These are phyloP conservation scores for Penicillium simplicissimum DNA, from an alignment of 495 filamentous ascomycete species.

Conservation along the genomic window DNA sequence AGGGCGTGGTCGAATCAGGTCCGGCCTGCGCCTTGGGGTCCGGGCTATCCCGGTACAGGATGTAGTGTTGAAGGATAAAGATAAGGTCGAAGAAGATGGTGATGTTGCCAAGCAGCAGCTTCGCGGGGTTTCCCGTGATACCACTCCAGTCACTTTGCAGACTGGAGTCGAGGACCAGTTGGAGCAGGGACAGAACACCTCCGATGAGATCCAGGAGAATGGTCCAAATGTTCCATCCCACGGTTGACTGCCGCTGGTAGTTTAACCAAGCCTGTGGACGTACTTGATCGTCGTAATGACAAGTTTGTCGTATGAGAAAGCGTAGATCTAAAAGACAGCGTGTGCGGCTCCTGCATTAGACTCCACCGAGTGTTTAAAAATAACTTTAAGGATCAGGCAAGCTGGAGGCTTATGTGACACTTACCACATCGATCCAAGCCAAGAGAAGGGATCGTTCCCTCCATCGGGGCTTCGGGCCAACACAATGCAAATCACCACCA, in stretches of 20 bases:
- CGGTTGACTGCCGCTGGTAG: slow-evolving; percentile 76
- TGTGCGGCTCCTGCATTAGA: slow-evolving; percentile 13
- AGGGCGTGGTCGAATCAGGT: slow-evolving; percentile 27
- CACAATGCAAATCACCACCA: slow-evolving; percentile 56
- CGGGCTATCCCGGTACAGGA: slow-evolving; percentile 58
- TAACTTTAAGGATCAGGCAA: not conserved
- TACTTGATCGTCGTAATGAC: slow-evolving; percentile 88
- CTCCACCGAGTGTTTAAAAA: not conserved
- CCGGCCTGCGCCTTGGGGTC: slow-evolving; percentile 20
- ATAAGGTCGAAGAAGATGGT: slow-evolving; percentile 82
- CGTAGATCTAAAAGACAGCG: slow-evolving; percentile 61
- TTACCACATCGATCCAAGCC: slow-evolving; percentile 81
- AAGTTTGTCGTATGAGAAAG: slow-evolving; percentile 84
- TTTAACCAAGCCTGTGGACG: slow-evolving; percentile 79
- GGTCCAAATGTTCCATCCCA: slow-evolving; percentile 83
- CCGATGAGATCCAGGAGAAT: slow-evolving; percentile 84
- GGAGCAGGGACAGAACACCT: slow-evolving; percentile 77
- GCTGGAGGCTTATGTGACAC: slow-evolving; percentile 28
- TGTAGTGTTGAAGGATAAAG: slow-evolving; percentile 86
- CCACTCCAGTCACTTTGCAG: slow-evolving; percentile 86
- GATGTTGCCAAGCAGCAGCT: slow-evolving; percentile 80
- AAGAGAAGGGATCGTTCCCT: slow-evolving; percentile 53
- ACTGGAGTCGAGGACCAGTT: slow-evolving; percentile 81
- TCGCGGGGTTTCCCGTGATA: slow-evolving; percentile 87
- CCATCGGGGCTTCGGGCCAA: slow-evolving; percentile 49